Conservation (phyloP, 1,284 basidiomycete species). For the Irpex sp. region DNA sequence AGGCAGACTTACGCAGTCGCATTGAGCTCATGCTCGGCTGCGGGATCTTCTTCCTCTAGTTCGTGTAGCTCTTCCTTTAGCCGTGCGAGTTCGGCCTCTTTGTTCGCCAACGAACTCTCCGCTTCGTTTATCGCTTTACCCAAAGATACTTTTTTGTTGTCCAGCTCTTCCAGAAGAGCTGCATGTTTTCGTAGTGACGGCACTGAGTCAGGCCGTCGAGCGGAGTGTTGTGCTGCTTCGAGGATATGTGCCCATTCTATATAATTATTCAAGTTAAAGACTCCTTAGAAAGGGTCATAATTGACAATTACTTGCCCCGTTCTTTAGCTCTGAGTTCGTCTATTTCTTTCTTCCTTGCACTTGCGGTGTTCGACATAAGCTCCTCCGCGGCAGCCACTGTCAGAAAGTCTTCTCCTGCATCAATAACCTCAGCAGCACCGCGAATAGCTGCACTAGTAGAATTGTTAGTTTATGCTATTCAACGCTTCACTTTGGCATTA, state of each 20-base stretch:
- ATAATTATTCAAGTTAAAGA: not conserved
- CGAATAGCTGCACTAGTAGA: constrained; percentile 65
- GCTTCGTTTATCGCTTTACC: constrained; percentile 81
- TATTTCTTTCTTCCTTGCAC: constrained; percentile 65
- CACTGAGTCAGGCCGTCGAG: constrained; percentile 72
- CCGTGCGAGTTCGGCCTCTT: constrained; percentile 73
- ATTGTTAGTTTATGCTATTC: not conserved
- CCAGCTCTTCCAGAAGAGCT: constrained; percentile 69
- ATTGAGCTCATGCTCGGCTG: constrained; percentile 76
- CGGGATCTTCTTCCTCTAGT: constrained; percentile 77
- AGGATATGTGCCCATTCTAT: constrained; percentile 71
- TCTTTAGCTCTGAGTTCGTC: constrained; percentile 71
- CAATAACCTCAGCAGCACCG: constrained; percentile 72
- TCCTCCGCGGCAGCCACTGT: constrained; percentile 79
- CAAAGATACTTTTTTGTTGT: constrained; percentile 68
- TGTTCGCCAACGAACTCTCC: constrained; percentile 69
- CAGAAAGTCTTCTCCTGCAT: constrained; percentile 80
- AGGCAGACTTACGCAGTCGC: constrained; percentile 64
- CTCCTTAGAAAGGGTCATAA: not conserved
- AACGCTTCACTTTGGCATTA: constrained; percentile 1
- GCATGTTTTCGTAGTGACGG: constrained; percentile 74
- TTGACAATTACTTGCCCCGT: constrained; percentile 52
- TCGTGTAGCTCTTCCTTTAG: constrained; percentile 69
- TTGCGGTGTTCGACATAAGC: constrained; percentile 63
- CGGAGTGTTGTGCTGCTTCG: constrained; percentile 76